These are phyloP conservation scores for Stropharia rugosoannulata DNA, from an alignment of 768 basidiomycete species.

Conservation along the genomic window DNA sequence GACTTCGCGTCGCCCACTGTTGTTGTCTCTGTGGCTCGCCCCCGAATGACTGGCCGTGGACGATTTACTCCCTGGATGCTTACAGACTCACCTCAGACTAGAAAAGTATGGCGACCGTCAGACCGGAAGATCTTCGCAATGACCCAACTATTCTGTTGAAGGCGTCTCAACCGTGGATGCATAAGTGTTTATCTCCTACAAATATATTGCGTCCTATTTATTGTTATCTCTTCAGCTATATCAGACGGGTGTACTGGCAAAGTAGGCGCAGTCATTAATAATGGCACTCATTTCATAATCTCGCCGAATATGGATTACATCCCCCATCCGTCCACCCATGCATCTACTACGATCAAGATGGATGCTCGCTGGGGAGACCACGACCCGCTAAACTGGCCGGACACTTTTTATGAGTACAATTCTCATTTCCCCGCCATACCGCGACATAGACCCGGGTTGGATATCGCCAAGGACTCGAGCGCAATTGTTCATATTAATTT, in stretches of 20 bases:
- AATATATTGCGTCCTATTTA: background rate
- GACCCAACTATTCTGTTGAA: background rate
- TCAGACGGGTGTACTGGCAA: slow-evolving; percentile 1
- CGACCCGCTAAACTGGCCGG: slow-evolving; percentile 8
- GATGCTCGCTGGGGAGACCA: slow-evolving; percentile 2
- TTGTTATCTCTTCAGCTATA: background rate
- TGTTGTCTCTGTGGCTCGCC: background rate
- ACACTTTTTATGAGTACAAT: background rate
- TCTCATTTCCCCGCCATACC: too few relatives aligned
- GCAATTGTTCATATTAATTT: too few relatives aligned
- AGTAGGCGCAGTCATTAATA: slow-evolving; percentile 6
- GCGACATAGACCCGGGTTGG: too few relatives aligned
- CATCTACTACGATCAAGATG: background rate
- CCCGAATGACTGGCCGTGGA: background rate
- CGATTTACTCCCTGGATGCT: background rate
- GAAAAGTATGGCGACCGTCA: background rate
- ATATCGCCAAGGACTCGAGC: too few relatives aligned
- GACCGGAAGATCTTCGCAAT: too few relatives aligned
- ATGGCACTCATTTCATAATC: slow-evolving; percentile 9
- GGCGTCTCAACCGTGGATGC: too few relatives aligned
- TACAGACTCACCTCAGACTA: background rate
- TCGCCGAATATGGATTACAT: slow-evolving; percentile 12
- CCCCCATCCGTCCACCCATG: background rate
- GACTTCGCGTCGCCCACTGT: slow-evolving; percentile 7
- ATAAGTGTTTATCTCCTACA: background rate